Base-by-base conservation (phyloP, 345 rosid genomes). In the Raphanus sativus region DNA sequence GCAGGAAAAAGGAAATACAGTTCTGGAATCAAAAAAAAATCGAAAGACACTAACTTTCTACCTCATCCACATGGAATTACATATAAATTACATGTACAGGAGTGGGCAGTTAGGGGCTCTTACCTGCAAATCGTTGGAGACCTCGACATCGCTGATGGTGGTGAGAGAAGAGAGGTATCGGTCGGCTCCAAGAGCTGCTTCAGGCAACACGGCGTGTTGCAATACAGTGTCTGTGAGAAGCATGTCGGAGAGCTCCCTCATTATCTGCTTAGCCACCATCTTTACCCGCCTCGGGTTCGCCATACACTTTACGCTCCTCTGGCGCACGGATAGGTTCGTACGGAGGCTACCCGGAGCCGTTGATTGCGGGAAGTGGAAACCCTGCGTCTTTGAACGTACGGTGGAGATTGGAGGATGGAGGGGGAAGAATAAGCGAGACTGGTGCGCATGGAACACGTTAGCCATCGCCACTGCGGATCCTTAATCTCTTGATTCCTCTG, bases 171-270 rank as follows among this genome's bases (percentile, higher is more conserved):
- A 94, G 70, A 94, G 86, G 42, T 88, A 90, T 11, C 84, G 88
- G 70, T 90, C 97, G 33, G 95, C 98, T 61, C 98, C 98, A 48
- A 92, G 85, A 36, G 94, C 86, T 36, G 91, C 85, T 80, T 94
- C 97, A 0, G 98, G 97, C 80, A 90, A 76, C 25, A 92, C 61
- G n/a, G 98, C 97, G 70, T 81, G 85, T 77, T 90, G 97, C 81
- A 94, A 69, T 3, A 92, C 93, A 55, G 88, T 90, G 75, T 94
- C 98, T 0, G 92, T 89, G 32, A 94, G 75, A 73, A 92, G 88
- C 98, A 94, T 92, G 80, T 89, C 92, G 24, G 98, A 94, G 34
- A 94, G 88, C 80, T 90, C 97, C 62, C 97, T 88, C 83, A 82
- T 84, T 76, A 94, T 90, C 82, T 94, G 96, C 72, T 87, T 91